phyloP scores from a whole-genome alignment of 345 rosid genomes.

The Mangifera indica region DNA sequence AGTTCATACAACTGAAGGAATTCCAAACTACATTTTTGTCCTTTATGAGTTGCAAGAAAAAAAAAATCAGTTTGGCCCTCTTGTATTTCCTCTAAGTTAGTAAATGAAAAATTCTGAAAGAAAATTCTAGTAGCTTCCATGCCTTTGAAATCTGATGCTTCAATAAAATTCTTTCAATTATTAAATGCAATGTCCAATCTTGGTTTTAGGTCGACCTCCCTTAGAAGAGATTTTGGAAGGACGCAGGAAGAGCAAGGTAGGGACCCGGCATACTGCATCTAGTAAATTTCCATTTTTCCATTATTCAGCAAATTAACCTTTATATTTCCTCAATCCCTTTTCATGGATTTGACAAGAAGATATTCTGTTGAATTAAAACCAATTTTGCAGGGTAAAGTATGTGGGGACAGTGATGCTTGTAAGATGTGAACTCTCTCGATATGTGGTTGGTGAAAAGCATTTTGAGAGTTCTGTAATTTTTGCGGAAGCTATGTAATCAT shows the following conservation, averaged over 20 bases:
- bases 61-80: neutral
- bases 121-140: no score
- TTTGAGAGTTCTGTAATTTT: neutral
- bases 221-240: constrained; percentile 63
- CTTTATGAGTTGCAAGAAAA: neutral
- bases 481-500: neutral
- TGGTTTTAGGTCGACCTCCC: constrained; percentile 67
- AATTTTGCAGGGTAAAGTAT: constrained; percentile 51
- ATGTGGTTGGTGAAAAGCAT: neutral
- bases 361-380: neutral
- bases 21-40: neutral
- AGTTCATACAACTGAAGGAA: constrained; percentile 1
- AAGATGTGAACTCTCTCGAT: constrained; percentile 38
- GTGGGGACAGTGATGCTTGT: constrained; percentile 47
- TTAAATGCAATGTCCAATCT: constrained; percentile 4
- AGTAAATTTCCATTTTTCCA: neutral
- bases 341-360: neutral
- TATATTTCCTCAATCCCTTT: neutral
- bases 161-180: neutral
- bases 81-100: neutral
- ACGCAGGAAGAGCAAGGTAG: constrained; percentile 63
- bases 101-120: neutral
- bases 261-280: neutral
- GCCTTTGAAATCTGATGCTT: neutral
- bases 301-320: neutral